These are phyloP conservation scores for Aureobasidium sp. DNA, from an alignment of 2,329 filamentous ascomycete genomes.

Conservation along the genomic window DNA sequence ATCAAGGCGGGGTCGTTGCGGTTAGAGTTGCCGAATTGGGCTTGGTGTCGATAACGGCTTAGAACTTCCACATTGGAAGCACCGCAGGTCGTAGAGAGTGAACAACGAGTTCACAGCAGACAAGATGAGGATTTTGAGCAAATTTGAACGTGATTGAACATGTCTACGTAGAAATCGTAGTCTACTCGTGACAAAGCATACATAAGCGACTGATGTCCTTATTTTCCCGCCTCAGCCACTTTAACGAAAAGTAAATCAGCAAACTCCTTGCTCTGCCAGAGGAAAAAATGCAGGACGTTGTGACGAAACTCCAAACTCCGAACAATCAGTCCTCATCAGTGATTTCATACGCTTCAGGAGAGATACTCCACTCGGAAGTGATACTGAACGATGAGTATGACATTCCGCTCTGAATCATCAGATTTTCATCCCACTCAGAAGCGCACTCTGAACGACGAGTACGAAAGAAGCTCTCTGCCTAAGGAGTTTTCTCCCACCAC, in stretches of 20 bases:
- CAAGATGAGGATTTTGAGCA: neutral
- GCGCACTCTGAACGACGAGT: no score
- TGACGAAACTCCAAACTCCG: neutral
- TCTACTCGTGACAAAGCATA: neutral
- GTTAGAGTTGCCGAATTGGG: neutral
- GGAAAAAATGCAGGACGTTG: neutral
- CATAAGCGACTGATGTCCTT: neutral
- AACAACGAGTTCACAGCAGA: neutral
- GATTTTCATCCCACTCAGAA: no score
- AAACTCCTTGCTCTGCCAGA: neutral
- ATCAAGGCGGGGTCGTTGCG: neutral
- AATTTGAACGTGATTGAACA: constrained; percentile 1
- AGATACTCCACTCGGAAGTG: no score
- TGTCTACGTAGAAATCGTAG: constrained; percentile 2
- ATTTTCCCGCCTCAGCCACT: neutral
- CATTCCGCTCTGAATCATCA: no score
- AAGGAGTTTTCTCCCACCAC: neutral
- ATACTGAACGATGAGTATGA: no score
- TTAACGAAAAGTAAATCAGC: neutral
- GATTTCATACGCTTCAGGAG: no score
- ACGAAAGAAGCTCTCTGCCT: no score
- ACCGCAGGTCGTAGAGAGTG: neutral
- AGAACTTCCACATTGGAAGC: neutral
- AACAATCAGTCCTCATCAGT: neutral
- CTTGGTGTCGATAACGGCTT: neutral